phyloP scores from a whole-genome alignment of 2,329 filamentous ascomycete species.

The Coniochaeta sp. region DNA sequence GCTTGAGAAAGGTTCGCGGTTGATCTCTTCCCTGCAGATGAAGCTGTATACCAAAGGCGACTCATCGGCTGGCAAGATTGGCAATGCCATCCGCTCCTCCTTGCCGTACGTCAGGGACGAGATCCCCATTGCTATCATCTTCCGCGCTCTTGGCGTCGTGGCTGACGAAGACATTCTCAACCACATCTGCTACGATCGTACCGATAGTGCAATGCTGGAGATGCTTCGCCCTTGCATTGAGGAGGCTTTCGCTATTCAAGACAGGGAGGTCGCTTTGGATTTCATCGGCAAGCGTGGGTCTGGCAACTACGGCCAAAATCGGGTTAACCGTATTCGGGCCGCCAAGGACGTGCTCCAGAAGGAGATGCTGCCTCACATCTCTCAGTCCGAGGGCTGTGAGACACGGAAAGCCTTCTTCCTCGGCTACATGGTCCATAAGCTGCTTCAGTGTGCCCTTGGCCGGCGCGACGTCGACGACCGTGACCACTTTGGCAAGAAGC shows the following conservation, averaged over 20 bases:
- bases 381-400: constrained; percentile 88
- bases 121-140: constrained; percentile 90
- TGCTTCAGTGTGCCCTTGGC: constrained; percentile 88
- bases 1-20: constrained; percentile 87
- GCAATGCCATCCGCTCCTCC: constrained; percentile 82
- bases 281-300: constrained; percentile 91
- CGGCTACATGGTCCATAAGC: constrained; percentile 96
- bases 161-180: constrained; percentile 98
- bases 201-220: constrained; percentile 94
- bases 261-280: constrained; percentile 87
- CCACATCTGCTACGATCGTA: constrained; percentile 93
- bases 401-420: constrained; percentile 97
- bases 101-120: constrained; percentile 92
- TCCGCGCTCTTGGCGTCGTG: constrained; percentile 89
- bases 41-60: constrained; percentile 87
- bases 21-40: constrained; percentile 88
- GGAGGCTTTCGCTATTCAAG: constrained; percentile 93
- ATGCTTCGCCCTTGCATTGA: constrained; percentile 96
- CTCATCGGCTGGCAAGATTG: constrained; percentile 68
- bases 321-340: constrained; percentile 84
- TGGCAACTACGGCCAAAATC: constrained; percentile 60
- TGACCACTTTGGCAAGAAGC: constrained; percentile 99
- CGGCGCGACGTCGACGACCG: constrained; percentile 92
- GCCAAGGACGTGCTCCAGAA: constrained; percentile 94
- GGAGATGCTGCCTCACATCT: constrained; percentile 93